phyloP scores from a whole-genome alignment of 495 filamentous ascomycete genomes.

The Podospora sp. region DNA sequence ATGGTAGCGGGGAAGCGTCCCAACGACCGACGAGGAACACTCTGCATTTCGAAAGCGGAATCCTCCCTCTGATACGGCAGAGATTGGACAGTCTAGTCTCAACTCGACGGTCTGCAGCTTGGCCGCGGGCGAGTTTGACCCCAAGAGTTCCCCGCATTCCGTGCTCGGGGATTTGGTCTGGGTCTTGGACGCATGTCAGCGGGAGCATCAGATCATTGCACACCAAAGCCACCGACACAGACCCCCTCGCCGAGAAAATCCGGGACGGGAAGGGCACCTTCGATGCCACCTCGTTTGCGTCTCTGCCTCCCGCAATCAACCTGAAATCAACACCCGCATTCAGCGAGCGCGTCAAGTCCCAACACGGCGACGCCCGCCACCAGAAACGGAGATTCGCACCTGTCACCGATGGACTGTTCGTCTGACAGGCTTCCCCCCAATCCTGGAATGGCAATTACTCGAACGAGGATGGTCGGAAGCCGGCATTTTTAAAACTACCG shows the following conservation, averaged over 20 bases:
- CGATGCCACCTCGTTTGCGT: neutral
- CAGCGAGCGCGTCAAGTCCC: neutral
- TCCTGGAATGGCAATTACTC: neutral
- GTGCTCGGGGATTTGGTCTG: constrained; percentile 2
- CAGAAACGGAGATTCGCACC: neutral
- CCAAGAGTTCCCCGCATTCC: neutral
- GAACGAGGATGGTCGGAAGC: neutral
- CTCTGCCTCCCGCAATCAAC: neutral
- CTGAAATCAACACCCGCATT: neutral
- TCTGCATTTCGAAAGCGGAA: neutral
- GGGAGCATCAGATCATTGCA: neutral
- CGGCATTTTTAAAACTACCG: neutral
- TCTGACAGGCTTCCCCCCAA: neutral
- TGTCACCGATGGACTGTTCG: neutral
- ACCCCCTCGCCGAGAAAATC: neutral
- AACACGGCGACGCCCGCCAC: neutral
- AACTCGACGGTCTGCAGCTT: neutral
- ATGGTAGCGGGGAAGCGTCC: neutral
- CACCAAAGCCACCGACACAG: neutral
- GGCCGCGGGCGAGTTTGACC: neutral
- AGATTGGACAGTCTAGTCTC: neutral
- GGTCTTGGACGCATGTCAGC: neutral
- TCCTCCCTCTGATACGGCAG: neutral
- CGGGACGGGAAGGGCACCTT: neutral
- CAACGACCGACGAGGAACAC: neutral